Conservation (phyloP, 2,329 filamentous ascomycete genomes). For the Tolypocladium ovalisporum region DNA sequence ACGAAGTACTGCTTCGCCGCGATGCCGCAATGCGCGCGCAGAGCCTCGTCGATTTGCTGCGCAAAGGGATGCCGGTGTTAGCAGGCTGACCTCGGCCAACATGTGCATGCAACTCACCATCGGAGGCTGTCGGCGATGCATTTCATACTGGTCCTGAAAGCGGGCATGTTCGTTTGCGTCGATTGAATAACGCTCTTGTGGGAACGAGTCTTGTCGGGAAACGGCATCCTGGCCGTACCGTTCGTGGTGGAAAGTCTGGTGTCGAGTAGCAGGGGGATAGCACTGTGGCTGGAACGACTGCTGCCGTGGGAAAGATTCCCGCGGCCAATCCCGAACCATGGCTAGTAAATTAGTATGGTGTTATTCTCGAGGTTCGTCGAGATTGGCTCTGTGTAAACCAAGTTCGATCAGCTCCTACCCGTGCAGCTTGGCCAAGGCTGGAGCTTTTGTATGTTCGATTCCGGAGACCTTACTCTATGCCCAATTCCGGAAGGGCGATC, state of each 20-base stretch:
- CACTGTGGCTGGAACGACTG: conserved; percentile 15
- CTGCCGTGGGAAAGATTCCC: conserved; percentile 26
- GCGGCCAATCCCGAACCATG: conserved; percentile 31
- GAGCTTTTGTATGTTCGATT: background rate
- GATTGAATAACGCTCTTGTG: conserved; percentile 16
- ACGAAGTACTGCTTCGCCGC: conserved; percentile 41
- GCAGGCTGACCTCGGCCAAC: background rate
- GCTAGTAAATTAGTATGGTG: background rate
- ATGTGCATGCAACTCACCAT: conserved; percentile 19
- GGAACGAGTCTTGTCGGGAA: conserved; percentile 18
- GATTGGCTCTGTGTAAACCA: background rate
- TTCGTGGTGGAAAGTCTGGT: conserved; percentile 17
- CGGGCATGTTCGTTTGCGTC: conserved; percentile 21
- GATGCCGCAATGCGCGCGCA: conserved; percentile 41
- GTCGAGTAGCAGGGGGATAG: conserved; percentile 14
- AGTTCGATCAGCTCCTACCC: background rate
- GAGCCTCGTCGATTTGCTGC: conserved; percentile 38
- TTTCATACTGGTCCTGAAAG: conserved; percentile 22
- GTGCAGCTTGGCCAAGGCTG: background rate
- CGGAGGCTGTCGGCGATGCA: conserved; percentile 24
- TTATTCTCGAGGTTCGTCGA: background rate
- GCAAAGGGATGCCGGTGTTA: background rate
- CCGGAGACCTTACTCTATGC: background rate
- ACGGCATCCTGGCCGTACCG: conserved; percentile 16
- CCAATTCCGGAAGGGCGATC: background rate